Base-by-base conservation (phyloP, 1,284 basidiomycete genomes). In the Puccinia hordei region DNA sequence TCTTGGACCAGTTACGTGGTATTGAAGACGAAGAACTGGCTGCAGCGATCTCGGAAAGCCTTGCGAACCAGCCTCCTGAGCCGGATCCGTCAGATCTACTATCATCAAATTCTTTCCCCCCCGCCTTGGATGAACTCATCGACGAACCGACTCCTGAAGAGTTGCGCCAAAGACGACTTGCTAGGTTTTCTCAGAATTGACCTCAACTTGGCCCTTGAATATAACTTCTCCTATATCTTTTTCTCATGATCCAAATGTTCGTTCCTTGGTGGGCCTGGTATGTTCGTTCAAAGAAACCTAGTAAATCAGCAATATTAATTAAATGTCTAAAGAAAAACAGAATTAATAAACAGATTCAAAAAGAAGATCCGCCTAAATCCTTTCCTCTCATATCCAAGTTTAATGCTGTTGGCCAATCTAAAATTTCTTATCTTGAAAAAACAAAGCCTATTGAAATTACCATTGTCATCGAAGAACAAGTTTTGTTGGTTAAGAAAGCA, bases 111-210 rank as follows among this genome's bases (percentile, higher is more conserved):
- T 55, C 73, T 17, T 57, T 57, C 5, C 46, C 33, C 24, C 75
- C 41, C n/a, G 38, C n/a, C 15, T 22, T 35, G 61, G 66, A 71
- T 44, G 19, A 68, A 17, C n/a, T 55, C 15, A 55, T 65, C 27
- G 77, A 79, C 59, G 77, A 79, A 63, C 77, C 77, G 24, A 59
- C 77, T 17, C 66, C 77, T 51, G 77, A 79, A 61, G 68, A 79
- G 33, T 30, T 79, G 13, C 65, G 77, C 13, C 51, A 55, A 24
- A 69, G 55, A 61, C 65, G 77, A 46, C 63, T 79, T 15, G 77
- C 77, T 30, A 53, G 77, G 8, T 79, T 79, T 63, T 72, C 66
- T 49, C n/a, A 68, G 46, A 68, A 66, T 66, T 66, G 24, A 66
- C 10, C 10, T n/a, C 27, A 6, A 66, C 27, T 27, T 12, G 13